These are phyloP conservation scores for Kwoniella mangroviensis DNA, from an alignment of 768 basidiomycete species.

Conservation along the genomic window DNA sequence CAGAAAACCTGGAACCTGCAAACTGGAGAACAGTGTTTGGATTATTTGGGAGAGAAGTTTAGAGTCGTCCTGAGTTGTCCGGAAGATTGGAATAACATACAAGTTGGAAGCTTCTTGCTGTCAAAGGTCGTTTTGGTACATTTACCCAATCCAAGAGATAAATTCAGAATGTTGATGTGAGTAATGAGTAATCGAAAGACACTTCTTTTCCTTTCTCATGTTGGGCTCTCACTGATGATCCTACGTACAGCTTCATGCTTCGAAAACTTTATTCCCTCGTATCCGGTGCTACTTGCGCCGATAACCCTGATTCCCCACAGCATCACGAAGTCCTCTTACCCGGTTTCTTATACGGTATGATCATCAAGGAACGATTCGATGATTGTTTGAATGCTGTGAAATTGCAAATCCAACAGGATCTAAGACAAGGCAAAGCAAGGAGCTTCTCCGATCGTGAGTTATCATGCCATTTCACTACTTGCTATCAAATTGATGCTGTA, in stretches of 20 bases:
- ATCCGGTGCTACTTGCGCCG: slow-evolving; percentile 83
- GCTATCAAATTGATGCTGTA: neutral
- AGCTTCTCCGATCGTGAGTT: slow-evolving; percentile 85
- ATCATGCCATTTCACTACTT: neutral
- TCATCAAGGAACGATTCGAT: slow-evolving; percentile 95
- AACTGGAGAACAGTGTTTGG: slow-evolving; percentile 87
- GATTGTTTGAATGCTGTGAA: slow-evolving; percentile 72
- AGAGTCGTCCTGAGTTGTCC: slow-evolving; percentile 86
- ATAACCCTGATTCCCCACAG: slow-evolving; percentile 98
- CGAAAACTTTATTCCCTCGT: slow-evolving; percentile 91
- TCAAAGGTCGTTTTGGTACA: slow-evolving; percentile 89
- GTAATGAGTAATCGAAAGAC: slow-evolving; percentile 64
- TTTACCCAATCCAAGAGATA: slow-evolving; percentile 81
- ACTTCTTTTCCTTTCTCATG: neutral
- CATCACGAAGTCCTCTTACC: slow-evolving; percentile 97
- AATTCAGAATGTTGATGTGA: slow-evolving; percentile 91
- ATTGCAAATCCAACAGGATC: slow-evolving; percentile 71
- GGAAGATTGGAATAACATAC: slow-evolving; percentile 86
- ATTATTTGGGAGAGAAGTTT: slow-evolving; percentile 96
- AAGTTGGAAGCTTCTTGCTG: slow-evolving; percentile 79
- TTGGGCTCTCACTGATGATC: neutral
- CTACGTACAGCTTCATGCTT: slow-evolving; percentile 82
- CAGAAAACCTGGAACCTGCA: slow-evolving; percentile 90
- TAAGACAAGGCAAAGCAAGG: slow-evolving; percentile 71
- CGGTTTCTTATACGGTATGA: slow-evolving; percentile 90